These are phyloP conservation scores for Kodamaea jinghongensis DNA, from an alignment of 805 yeast genomes.

Conservation along the genomic window DNA sequence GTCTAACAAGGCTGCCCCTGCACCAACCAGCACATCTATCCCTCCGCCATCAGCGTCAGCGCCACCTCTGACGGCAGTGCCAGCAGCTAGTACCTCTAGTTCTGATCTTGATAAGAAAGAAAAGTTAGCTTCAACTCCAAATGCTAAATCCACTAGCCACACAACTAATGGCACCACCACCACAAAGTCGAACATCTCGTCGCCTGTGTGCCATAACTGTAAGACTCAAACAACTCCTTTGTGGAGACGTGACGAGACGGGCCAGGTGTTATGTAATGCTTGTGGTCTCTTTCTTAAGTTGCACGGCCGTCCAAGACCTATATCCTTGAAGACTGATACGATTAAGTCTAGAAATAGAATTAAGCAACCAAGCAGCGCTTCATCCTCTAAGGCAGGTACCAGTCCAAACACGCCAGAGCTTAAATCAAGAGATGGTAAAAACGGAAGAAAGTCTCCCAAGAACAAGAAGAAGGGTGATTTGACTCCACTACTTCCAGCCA, in stretches of 20 bases:
- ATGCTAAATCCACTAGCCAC: constrained; percentile 60
- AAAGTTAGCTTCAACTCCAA: constrained; percentile 48
- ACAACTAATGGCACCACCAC: constrained; percentile 61
- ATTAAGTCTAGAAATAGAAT: constrained; percentile 88
- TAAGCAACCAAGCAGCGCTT: constrained; percentile 40
- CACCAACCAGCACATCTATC: neutral
- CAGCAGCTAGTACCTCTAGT: constrained; percentile 32
- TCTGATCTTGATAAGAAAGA: neutral
- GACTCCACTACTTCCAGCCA: constrained; percentile 30
- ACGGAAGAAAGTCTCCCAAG: constrained; percentile 26
- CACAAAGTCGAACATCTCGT: constrained; percentile 58
- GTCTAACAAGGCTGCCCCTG: too few relatives aligned
- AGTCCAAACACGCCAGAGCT: constrained; percentile 57
- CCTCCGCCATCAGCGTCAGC: neutral
- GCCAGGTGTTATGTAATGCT: constrained; percentile 87
- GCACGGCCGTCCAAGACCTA: constrained; percentile 92
- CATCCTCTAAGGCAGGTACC: constrained; percentile 29
- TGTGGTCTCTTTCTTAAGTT: constrained; percentile 86
- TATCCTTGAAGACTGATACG: constrained; percentile 85
- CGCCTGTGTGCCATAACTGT: constrained; percentile 85
- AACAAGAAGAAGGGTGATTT: constrained; percentile 16
- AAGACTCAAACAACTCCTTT: constrained; percentile 90
- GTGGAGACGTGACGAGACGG: constrained; percentile 93
- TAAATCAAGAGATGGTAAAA: constrained; percentile 45
- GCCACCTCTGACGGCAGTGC: constrained; percentile 15